Evolutionary conservation across 2,329 filamentous ascomycete species (phyloP).

Genomic region (Pseudogymnoascus destructans): DNA sequence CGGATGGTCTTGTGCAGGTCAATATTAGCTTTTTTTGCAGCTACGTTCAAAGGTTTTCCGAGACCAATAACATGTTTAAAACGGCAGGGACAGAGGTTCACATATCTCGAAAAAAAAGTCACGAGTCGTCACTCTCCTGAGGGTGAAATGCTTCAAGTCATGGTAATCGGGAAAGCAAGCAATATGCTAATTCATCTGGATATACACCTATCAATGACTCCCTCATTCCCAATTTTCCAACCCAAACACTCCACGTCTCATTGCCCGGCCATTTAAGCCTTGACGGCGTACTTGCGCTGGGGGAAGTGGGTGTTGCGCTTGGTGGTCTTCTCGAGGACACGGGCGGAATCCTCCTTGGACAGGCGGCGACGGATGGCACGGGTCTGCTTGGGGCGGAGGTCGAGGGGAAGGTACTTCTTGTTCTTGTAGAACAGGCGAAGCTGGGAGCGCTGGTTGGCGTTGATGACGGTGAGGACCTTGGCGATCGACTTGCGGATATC

Average conservation of each 20-base stretch:
- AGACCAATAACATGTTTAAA: neutral
- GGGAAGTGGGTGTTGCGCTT: slow-evolving; percentile 96
- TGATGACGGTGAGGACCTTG: slow-evolving; percentile 97
- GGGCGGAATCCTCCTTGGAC: slow-evolving; percentile 77
- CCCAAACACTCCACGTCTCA: neutral
- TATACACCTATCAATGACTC: slow-evolving; percentile 6
- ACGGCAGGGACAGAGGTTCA: neutral
- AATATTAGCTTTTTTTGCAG: neutral
- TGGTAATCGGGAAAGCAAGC: slow-evolving; percentile 9
- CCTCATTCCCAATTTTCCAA: slow-evolving; percentile 9
- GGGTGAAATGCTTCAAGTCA: neutral
- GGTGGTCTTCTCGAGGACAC: slow-evolving; percentile 85
- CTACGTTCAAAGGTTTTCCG: neutral
- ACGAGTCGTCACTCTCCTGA: neutral
- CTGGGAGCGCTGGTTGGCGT: slow-evolving; percentile 96
- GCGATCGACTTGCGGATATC: slow-evolving; percentile 99
- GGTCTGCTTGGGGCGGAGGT: slow-evolving; percentile 97
- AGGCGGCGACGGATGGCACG: slow-evolving; percentile 93
- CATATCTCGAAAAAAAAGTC: neutral
- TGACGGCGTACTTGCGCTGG: slow-evolving; percentile 96
- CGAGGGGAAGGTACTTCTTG: slow-evolving; percentile 99
- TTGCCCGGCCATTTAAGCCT: slow-evolving; percentile 43
- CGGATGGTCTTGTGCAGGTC: neutral
- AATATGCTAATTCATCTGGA: slow-evolving; percentile 10
- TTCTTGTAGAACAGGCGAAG: slow-evolving; percentile 99